Evolutionary conservation across 2,329 filamentous ascomycete species (phyloP), one percentile per base, ranked within the genome.

Genomic region (Aureobasidium leucospermi): DNA sequence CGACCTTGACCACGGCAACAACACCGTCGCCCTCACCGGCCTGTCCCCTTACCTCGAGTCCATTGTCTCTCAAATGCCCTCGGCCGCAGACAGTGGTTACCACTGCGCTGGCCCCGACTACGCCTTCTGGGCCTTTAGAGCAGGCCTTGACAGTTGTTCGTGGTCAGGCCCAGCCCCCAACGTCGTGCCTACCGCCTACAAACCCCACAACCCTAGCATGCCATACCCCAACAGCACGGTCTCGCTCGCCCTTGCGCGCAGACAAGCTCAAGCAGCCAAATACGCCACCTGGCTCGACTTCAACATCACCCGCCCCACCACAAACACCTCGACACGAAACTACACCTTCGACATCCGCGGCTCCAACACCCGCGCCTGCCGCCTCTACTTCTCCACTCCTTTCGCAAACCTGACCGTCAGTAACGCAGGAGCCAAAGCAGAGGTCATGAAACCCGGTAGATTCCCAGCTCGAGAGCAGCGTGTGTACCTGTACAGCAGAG

Each of bases 401-500:
- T 80, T 96, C 58, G 78, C 76, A 3, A 78, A 79, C 52, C 85
- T 96, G 66, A 73, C 75, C 16, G 82, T 96, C 36, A 74, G 80
- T 13, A 48, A 83, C 57, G 82, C 81, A 31, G 77, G 78, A 1
- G 73, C 78, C 28, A 15, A 16, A 13, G 39, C 45, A 81, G 84
- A 6, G 82, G 85, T 0, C 77, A 83, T 7, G 78, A 79, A 11
- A 28, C 38, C 51, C 6, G 39, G 28, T 31, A 9, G 28, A 5
- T 11, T 28, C 11, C 11, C 9, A 5, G 31, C 10, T 5, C 89
- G 88, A 1, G 79, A 88, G 60, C 79, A 79, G 43, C 83, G 87
- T 62, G 79, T 96, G 57, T 82, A 87, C 61, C 80, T 97, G 10
- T 96, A 92, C 87, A 88, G 89, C 64, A 81, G 94, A 36, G 83